Evolutionary conservation across 208 protist species (phyloP).

Genomic region (Angomonas desouzai): DNA sequence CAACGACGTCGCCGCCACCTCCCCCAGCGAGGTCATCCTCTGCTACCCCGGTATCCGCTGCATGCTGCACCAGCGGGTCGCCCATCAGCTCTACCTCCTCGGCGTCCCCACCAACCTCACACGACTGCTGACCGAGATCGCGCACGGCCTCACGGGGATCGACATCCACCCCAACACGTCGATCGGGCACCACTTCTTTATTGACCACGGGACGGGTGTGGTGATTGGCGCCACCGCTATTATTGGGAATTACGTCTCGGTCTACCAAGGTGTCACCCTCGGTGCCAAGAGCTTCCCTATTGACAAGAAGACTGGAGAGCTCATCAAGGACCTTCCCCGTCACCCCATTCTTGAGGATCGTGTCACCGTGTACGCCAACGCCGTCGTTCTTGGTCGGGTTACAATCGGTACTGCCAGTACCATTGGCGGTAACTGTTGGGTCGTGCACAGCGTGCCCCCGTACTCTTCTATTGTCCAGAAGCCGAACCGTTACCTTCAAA

Average conservation of each 20-base stretch:
- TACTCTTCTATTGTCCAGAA: constrained; percentile 52
- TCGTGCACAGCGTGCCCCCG: constrained; percentile 50
- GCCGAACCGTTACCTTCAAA: constrained; percentile 23
- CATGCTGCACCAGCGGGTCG: constrained; percentile 67
- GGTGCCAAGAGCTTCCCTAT: constrained; percentile 68
- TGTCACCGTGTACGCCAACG: constrained; percentile 81
- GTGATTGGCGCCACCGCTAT: constrained; percentile 85
- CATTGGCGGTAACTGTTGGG: constrained; percentile 72
- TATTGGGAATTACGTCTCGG: constrained; percentile 72
- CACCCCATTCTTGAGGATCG: constrained; percentile 86
- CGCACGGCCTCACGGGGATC: constrained; percentile 62
- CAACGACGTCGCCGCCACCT: constrained; percentile 59
- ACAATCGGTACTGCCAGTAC: constrained; percentile 67
- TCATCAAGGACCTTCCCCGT: constrained; percentile 51
- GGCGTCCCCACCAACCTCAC: constrained; percentile 70
- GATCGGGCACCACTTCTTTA: constrained; percentile 85
- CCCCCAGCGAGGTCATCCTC: constrained; percentile 56
- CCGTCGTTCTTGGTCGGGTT: constrained; percentile 76
- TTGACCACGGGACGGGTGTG: constrained; percentile 89
- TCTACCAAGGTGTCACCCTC: constrained; percentile 87
- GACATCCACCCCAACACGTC: constrained; percentile 85
- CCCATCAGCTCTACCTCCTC: constrained; percentile 59
- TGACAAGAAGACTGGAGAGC: constrained; percentile 45
- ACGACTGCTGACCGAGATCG: constrained; percentile 68
- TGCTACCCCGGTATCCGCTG: constrained; percentile 75